Percentiles rank a stretch among this genome's conserved stretches.
These are phyloP conservation scores for Didymella sp. DNA, from an alignment of 2,329 filamentous ascomycete genomes.

Conservation along the genomic window DNA sequence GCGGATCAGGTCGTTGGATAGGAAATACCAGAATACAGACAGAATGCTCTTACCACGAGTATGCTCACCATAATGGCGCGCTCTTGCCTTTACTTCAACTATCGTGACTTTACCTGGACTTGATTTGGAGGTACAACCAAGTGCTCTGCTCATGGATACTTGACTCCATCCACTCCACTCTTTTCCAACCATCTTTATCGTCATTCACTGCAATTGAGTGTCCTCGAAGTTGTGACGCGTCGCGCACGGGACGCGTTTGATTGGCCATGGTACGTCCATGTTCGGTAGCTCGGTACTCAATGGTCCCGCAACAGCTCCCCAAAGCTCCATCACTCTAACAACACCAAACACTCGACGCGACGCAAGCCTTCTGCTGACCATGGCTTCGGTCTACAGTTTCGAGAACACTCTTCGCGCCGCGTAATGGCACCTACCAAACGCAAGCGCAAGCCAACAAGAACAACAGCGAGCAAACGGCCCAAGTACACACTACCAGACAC, in stretches of 20 bases:
- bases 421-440: conserved; percentile 41
- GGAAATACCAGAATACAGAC: background rate
- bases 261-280: conserved; percentile 22
- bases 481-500: conserved; percentile 22
- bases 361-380: conserved; percentile 24
- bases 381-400: conserved; percentile 23
- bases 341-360: conserved; percentile 5
- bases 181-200: background rate
- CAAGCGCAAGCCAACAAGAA: conserved; percentile 25
- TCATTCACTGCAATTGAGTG: background rate
- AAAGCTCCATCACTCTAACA: conserved; percentile 5
- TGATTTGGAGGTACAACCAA: no score
- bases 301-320: conserved; percentile 10
- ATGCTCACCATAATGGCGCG: background rate
- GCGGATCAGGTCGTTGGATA: background rate
- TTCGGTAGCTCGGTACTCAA: conserved; percentile 12
- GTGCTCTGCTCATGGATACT: background rate
- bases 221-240: background rate
- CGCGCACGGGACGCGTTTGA: conserved; percentile 15
- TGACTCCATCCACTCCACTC: background rate
- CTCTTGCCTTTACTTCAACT: background rate
- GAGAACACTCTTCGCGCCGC: conserved; percentile 22
- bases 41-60: background rate
- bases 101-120: background rate
- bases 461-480: conserved; percentile 27